Evolutionary conservation across 805 yeast species (phyloP), one percentile per base, ranked within the genome.

Genomic region (Saccharomycopsis fibuligera): DNA sequence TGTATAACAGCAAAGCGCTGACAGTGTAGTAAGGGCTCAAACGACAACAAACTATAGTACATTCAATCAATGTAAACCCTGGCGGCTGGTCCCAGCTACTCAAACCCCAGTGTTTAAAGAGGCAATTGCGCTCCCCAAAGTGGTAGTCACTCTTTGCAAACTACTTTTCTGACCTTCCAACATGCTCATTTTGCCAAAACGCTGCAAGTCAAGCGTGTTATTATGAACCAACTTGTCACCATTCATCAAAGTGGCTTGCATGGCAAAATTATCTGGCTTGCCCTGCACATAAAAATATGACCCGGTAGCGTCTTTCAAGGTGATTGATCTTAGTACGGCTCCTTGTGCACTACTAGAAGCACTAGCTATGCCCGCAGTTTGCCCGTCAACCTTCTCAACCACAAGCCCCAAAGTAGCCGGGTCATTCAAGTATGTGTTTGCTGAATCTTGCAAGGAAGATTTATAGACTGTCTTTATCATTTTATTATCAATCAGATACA

Each of bases 391-490:
- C 12, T 29, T 12, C n/a, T 41, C 44, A 12, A 41, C 35, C 31
- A 41, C 21, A 10, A 41, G 12, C 10, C 44, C 44, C 21, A 41
- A n/a, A 12, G 44, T 41, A 4, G 44, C 44, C 5, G 44, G 44
- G 17, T 41, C 44, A 5, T 5, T 17, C 19, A 41, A 19, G 31
- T 12, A 41, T n/a, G 14, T 22, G n/a, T n/a, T n/a, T n/a, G n/a
- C n/a, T n/a, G n/a, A n/a, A 6, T 6, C 9, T 16, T 41, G 33
- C n/a, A 16, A 17, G 14, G 10, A n/a, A 5, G 45, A 21, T 8
- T 35, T 43, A 8, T 5, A 16, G 27, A 43, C 14, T 5, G 31
- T 42, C 25, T 27, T 42, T 5, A 42, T 21, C 5, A 29, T 23
- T 21, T 42, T 29, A n/a, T 42, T 16, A 24, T 42, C 25, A 6